Base-by-base conservation (phyloP, 139 green algal species). In the Micromonas pusilla region DNA sequence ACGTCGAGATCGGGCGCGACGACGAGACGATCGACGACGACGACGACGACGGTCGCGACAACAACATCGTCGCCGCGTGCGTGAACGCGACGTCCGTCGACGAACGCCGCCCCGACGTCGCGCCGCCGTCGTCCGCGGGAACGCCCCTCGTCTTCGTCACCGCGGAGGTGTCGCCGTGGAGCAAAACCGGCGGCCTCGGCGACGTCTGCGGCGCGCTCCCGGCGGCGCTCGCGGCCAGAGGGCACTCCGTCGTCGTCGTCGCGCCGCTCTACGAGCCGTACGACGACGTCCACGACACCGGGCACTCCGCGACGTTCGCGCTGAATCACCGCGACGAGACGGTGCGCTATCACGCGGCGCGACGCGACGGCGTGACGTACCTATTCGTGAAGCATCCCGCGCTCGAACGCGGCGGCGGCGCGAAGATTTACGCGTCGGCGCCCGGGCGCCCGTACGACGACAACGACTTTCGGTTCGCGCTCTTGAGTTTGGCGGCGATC, bases 191-290 rank as follows among this genome's bases (percentile, higher is more conserved):
- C 9, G 93, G 93, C 26, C 89, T 97, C 76, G 93, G 92, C 5
- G 93, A 97, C 66, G 94, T 98, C 53, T 95, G 96, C 84, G 87
- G 89, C 2, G 91, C 94, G 25, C 89, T 99, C 63, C 95, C 95
- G n/a, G 82, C 80, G 37, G 88, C 85, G 33, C 76, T 92, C 1
- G 86, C 88, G 30, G 77, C 77, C 26, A 73, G 88, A 19, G 88
- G 88, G 0, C 88, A 92, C 76, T 62, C 86, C 2, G 88, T 92
- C 52, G 91, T 92, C 88, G 84, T 89, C 3, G 85, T 92, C 20
- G 73, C 83, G 21, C 88, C 88, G 3, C 73, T 79, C 0, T 92
- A 92, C 38, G 78, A 98, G 81, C 93, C 98, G 87, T 98, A 98
- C 82, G 81, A 74, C 3, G 94, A 98, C 67, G 90, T 89, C 52